Evolutionary conservation across 1,284 basidiomycete species (phyloP), one percentile per base, ranked within the genome.

Genomic region (Thecaphora frezii): DNA sequence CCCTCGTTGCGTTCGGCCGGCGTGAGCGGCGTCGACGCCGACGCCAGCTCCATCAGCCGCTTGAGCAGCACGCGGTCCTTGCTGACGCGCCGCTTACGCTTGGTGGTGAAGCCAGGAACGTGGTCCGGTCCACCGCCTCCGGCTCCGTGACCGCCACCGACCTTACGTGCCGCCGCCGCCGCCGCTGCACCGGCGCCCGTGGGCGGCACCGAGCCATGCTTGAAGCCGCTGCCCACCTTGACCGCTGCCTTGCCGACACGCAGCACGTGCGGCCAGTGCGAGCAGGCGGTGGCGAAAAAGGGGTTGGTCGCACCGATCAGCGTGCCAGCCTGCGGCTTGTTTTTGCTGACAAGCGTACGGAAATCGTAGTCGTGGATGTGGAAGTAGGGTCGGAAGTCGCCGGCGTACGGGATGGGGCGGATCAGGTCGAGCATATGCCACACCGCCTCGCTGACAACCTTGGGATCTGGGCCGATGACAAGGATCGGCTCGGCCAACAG

Each of bases 321-420:
- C 0, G 91, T 81, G 0, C 93, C 94, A 0, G 89, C 82, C 70
- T 88, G 88, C 0, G 94, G 93, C 60, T 90, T 87, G 43, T 89
- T 86, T 60, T 88, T 86, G 73, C 90, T 91, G 28, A 94, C 87
- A 4, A 97, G 79, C 0, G 84, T 74, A 0, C 84, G 76, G 68
- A 91, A 88, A 68, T 97, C 93, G 38, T 85, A 85, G 71, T 97
- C 94, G 77, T 97, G 93, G 58, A 97, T 93, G 18, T 93, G 96
- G 68, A 97, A 90, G 79, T 94, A 97, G 0, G 93, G 94, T 9
- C 93, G 84, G 70, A 91, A 87, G 76, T 97, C 93, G 2, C 87
- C 87, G 0, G 88, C 86, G 19, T 90, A 83, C 0, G 91, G 91
- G 25, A 97, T 89, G 1, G 94, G 94, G 26, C 90, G 85, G 12